Percentiles rank a stretch among this genome's conserved stretches.
These are phyloP conservation scores for Volutella citrinella DNA, from an alignment of 2,329 filamentous ascomycete genomes.

Conservation along the genomic window DNA sequence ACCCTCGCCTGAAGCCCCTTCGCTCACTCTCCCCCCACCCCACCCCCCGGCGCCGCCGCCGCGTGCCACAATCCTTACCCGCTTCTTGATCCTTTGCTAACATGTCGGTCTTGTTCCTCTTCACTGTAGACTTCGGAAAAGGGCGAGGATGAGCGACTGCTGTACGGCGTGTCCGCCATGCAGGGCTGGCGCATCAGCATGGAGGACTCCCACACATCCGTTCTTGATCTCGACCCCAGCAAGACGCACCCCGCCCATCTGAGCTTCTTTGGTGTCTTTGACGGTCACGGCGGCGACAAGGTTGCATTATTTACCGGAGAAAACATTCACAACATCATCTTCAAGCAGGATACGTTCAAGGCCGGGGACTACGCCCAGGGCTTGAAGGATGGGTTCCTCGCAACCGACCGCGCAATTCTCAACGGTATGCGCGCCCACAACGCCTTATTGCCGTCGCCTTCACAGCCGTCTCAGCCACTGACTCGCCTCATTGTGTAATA, in stretches of 20 bases:
- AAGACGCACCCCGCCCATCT: slow-evolving; percentile 70
- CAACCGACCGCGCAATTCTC: slow-evolving; percentile 91
- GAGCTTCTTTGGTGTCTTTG: slow-evolving; percentile 97
- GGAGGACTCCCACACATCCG: slow-evolving; percentile 90
- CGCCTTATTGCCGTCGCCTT: slow-evolving; percentile 4
- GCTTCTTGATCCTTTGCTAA: too few species aligned
- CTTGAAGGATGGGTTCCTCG: slow-evolving; percentile 94
- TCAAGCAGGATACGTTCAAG: slow-evolving; percentile 93
- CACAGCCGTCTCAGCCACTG: slow-evolving; percentile 9
- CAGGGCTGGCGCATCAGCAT: slow-evolving; percentile 99
- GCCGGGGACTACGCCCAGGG: slow-evolving; percentile 90
- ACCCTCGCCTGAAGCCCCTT: too few species aligned
- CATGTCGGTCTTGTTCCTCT: slow-evolving; percentile 14
- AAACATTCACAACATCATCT: slow-evolving; percentile 88
- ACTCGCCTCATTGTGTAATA: slow-evolving; percentile 35
- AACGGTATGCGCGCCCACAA: slow-evolving; percentile 70
- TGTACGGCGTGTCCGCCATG: slow-evolving; percentile 97
- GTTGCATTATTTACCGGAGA: slow-evolving; percentile 91
- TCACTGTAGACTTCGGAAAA: slow-evolving; percentile 72
- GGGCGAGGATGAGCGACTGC: slow-evolving; percentile 87
- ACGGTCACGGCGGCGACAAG: slow-evolving; percentile 95
- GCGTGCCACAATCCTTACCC: slow-evolving; percentile 7
- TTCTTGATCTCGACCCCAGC: slow-evolving; percentile 74
- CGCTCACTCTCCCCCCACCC: slow-evolving; percentile 4
- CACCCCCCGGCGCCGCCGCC: slow-evolving; percentile 14